Percentiles rank a stretch among this genome's conserved stretches.
These are phyloP conservation scores for Paulownia fortunei DNA, from an alignment of 257 asterid species.

Conservation along the genomic window DNA sequence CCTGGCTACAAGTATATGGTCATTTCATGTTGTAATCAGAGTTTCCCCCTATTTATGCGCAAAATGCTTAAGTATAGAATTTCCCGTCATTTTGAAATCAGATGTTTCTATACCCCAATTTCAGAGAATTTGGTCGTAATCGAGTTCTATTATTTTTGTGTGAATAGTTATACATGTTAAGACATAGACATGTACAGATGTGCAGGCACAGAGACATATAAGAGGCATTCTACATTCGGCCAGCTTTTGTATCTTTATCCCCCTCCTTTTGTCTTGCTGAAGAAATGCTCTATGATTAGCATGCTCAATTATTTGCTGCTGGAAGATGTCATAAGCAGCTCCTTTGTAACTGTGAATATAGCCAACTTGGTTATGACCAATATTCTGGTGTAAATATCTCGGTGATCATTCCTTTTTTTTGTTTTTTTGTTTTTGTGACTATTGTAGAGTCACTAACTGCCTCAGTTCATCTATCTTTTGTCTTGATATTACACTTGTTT, in stretches of 20 bases:
- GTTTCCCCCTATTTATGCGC: neutral
- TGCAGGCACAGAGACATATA: neutral
- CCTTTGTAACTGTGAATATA: neutral
- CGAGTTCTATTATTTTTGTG: neutral
- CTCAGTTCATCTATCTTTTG: too few species aligned
- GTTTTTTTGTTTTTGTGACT: too few species aligned
- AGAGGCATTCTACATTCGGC: neutral
- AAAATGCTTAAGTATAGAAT: neutral
- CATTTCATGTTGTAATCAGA: neutral
- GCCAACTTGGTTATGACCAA: neutral
- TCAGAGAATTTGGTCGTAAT: neutral
- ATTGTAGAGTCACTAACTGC: too few species aligned
- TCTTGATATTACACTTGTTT: too few species aligned
- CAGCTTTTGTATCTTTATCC: neutral
- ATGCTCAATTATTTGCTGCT: neutral
- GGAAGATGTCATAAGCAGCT: neutral
- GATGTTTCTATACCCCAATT: neutral
- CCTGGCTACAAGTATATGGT: neutral
- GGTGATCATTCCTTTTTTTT: neutral
- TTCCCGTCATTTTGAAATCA: neutral
- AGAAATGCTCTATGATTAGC: neutral
- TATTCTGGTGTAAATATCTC: neutral
- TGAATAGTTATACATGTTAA: neutral
- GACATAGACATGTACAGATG: neutral
- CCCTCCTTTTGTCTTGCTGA: neutral